These are phyloP conservation scores for Monascus purpureus DNA, from an alignment of 495 filamentous ascomycete species.

Conservation along the genomic window DNA sequence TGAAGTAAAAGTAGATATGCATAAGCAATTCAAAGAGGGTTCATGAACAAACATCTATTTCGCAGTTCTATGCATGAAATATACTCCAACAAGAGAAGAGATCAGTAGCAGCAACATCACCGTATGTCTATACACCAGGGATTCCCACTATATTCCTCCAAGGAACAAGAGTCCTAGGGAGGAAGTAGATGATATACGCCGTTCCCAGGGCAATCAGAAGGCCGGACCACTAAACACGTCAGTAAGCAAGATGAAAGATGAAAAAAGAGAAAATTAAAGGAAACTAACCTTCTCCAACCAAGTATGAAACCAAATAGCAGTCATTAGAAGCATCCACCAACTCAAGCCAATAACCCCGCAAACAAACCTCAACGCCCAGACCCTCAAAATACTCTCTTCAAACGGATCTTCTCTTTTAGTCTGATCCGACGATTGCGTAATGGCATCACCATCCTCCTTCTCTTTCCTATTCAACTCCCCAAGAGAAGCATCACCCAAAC, in stretches of 20 bases:
- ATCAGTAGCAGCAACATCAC: slow-evolving; percentile 1
- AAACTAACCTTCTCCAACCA: slow-evolving; percentile 85
- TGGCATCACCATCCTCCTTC: slow-evolving; percentile 43
- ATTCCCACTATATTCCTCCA: slow-evolving; percentile 56
- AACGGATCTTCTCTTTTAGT: slow-evolving; percentile 13
- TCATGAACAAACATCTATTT: too few species aligned
- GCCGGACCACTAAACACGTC: slow-evolving; percentile 47
- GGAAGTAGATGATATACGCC: slow-evolving; percentile 61
- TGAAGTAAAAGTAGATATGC: too few species aligned
- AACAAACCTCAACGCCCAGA: slow-evolving; percentile 36
- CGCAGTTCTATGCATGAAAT: too few species aligned
- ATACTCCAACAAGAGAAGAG: too few species aligned
- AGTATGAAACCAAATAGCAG: slow-evolving; percentile 91
- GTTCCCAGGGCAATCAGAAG: slow-evolving; percentile 52
- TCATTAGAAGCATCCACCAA: slow-evolving; percentile 97
- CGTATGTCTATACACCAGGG: slow-evolving; percentile 60
- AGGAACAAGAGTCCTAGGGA: slow-evolving; percentile 51
- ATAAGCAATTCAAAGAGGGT: too few species aligned
- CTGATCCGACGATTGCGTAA: slow-evolving; percentile 16
- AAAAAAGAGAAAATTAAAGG: slow-evolving; percentile 1
- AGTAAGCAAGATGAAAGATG: slow-evolving; percentile 10
- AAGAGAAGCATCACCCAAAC: slow-evolving; percentile 14
- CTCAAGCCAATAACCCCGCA: slow-evolving; percentile 41
- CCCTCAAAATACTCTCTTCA: slow-evolving; percentile 21
- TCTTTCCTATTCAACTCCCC: slow-evolving; percentile 30